phyloP scores from a whole-genome alignment of 176 grass and related monocot species.

The Canna indica region DNA sequence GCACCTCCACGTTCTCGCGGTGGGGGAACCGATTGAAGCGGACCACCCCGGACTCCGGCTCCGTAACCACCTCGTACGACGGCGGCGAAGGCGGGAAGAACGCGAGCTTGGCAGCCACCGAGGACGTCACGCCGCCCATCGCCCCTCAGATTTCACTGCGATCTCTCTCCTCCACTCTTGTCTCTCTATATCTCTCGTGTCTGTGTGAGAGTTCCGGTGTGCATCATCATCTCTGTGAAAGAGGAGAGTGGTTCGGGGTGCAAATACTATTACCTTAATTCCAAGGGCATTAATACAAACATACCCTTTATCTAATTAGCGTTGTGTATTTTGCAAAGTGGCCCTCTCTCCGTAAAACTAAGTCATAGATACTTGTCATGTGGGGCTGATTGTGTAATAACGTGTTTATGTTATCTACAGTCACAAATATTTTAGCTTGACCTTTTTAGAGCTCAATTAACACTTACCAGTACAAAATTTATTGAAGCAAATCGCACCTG shows the following conservation, averaged over 20 bases:
- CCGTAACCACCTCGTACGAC: constrained; percentile 46
- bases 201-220: neutral
- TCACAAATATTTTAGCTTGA: too few species aligned
- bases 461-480: too few species aligned
- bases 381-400: too few species aligned
- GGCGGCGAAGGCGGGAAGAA: constrained; percentile 82
- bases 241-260: neutral
- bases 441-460: too few species aligned
- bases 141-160: neutral
- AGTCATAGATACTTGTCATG: too few species aligned
- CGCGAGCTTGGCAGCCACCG: constrained; percentile 70
- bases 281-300: too few species aligned
- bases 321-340: too few species aligned
- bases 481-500: too few species aligned
- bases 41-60: constrained; percentile 39
- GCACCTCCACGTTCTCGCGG: constrained; percentile 82
- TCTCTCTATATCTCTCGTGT: neutral
- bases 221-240: neutral
- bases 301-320: too few species aligned
- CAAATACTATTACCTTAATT: too few species aligned
- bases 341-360: too few species aligned
- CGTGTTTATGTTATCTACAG: too few species aligned
- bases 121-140: constrained; percentile 78
- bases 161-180: neutral
- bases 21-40: constrained; percentile 55